phyloP scores from a whole-genome alignment of 805 yeast species.

The Geotrichum ghanense region DNA sequence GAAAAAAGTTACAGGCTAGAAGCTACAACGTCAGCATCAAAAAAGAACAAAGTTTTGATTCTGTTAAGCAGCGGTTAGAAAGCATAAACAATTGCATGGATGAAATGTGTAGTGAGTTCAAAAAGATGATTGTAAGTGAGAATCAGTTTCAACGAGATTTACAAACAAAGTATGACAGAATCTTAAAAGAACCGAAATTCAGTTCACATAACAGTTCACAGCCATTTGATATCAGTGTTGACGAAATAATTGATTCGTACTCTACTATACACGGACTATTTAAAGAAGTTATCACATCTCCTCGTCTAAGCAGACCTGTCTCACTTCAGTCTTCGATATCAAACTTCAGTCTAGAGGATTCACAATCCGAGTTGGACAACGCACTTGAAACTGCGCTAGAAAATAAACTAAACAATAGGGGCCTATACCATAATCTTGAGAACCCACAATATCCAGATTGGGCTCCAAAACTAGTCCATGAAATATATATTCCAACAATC shows the following conservation, averaged over 20 bases:
- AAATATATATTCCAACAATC: neutral
- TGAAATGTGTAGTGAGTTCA: neutral
- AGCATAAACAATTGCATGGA: neutral
- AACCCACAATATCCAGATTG: constrained; percentile 1
- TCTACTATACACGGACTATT: neutral
- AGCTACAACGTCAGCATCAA: too few relatives aligned
- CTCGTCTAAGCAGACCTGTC: too few relatives aligned
- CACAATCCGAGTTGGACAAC: neutral
- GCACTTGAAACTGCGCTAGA: neutral
- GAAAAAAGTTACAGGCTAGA: too few relatives aligned
- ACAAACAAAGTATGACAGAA: neutral
- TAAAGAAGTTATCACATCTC: neutral
- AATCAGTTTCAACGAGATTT: neutral
- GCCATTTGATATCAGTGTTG: too few relatives aligned
- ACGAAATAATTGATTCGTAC: neutral
- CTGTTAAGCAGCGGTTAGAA: neutral
- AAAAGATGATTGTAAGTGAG: constrained; percentile 1
- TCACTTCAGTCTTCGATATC: too few relatives aligned
- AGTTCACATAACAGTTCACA: too few relatives aligned
- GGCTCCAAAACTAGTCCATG: neutral
- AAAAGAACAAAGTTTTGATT: too few relatives aligned
- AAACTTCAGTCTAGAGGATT: too few relatives aligned
- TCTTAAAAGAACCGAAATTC: too few relatives aligned
- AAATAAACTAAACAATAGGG: neutral
- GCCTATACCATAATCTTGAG: neutral